Evolutionary conservation across 805 yeast genomes (phyloP).

Genomic region (Saturnispora kantuleensis): DNA sequence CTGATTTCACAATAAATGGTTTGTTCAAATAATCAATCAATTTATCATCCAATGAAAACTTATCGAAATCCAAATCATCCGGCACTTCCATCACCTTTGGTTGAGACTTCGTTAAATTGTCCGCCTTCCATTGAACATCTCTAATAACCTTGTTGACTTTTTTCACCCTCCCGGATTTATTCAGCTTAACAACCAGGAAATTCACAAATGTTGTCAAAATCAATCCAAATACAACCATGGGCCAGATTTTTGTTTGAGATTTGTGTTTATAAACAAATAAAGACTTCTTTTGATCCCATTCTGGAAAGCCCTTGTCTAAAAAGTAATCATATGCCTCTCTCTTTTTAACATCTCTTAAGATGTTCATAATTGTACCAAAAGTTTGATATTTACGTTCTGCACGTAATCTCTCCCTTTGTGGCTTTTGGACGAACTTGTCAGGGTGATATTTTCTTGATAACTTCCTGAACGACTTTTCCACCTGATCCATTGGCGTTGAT

Average conservation of each 20-base stretch:
- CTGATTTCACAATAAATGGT: constrained; percentile 16
- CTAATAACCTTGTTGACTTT: constrained; percentile 12
- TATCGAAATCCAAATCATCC: constrained; percentile 6
- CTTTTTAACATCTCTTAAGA: constrained; percentile 47
- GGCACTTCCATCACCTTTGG: constrained; percentile 13
- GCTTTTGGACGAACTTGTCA: constrained; percentile 49
- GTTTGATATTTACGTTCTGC: constrained; percentile 70
- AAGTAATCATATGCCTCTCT: constrained; percentile 79
- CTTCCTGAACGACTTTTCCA: constrained; percentile 59
- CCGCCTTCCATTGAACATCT: constrained; percentile 15
- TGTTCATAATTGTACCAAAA: constrained; percentile 64
- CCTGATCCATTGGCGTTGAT: constrained; percentile 40
- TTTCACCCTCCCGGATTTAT: constrained; percentile 11
- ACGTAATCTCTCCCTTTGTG: constrained; percentile 34
- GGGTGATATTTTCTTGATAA: constrained; percentile 74
- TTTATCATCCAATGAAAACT: constrained; percentile 11
- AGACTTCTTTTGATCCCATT: constrained; percentile 34
- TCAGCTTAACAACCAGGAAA: constrained; percentile 10
- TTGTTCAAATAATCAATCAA: constrained; percentile 13
- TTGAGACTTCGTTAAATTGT: constrained; percentile 8
- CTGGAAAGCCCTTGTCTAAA: constrained; percentile 75
- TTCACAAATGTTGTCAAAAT: constrained; percentile 9
- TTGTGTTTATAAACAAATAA: constrained; percentile 12
- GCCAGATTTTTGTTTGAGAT: constrained; percentile 5
- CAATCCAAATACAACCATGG: constrained; percentile 6